Conservation (phyloP, 176 grass and related monocot genomes). For the Rhynchospora breviuscula region DNA sequence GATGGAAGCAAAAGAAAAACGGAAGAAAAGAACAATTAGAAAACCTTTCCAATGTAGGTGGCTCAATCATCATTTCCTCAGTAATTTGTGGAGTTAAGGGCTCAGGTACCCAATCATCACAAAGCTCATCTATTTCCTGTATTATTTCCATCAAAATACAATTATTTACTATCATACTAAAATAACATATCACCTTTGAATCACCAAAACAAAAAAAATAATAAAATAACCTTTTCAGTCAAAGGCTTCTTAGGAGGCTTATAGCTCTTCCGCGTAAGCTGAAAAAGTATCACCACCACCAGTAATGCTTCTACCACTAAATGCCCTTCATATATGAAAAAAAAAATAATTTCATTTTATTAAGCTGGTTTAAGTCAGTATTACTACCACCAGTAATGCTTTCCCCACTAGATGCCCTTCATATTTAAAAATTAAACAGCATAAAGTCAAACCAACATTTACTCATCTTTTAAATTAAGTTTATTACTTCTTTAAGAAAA, state of each 20-base stretch:
- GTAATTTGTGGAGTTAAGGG: constrained; percentile 71
- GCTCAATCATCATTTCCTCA: constrained; percentile 39
- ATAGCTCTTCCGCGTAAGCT: constrained; percentile 91
- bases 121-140: constrained; percentile 98
- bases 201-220: background rate
- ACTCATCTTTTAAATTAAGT: background rate
- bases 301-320: constrained; percentile 85
- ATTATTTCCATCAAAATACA: constrained; percentile 13
- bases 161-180: background rate
- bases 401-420: constrained; percentile 81
- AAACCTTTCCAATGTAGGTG: constrained; percentile 74
- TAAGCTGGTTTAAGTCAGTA: constrained; percentile 22
- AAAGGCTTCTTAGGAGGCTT: constrained; percentile 88
- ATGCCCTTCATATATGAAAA: constrained; percentile 49
- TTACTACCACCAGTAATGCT: constrained; percentile 72
- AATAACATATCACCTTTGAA: constrained; percentile 20
- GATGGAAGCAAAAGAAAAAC: background rate
- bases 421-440: background rate
- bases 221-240: constrained; percentile 61
- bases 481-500: background rate
- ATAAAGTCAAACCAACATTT: background rate
- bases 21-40: background rate
- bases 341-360: background rate
- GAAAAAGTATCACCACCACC: constrained; percentile 74
- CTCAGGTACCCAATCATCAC: constrained; percentile 89